Evolutionary conservation across 1,284 basidiomycete species (phyloP), one percentile per base, ranked within the genome.

Genomic region (Cystobasidium sp.): DNA sequence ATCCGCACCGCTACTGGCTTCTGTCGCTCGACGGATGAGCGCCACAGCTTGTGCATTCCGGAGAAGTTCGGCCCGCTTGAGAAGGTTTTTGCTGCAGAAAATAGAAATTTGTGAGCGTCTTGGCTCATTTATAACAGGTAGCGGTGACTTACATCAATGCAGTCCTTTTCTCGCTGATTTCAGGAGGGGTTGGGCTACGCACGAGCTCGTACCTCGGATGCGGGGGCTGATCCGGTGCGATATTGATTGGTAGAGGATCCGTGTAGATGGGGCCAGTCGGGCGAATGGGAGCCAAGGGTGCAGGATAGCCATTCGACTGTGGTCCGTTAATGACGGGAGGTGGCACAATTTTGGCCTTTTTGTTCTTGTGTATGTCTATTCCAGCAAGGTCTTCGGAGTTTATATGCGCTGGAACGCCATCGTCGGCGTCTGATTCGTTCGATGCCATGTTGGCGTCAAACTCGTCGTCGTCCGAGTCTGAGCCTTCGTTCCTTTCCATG

Each of bases 111-210:
- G 12, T 14, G 3, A 20, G 12, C 14, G 16, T 56, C 6, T 31
- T 14, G 18, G 2, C 14, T 22, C 12, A 56, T n/a, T 56, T 18
- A 64, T 3, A 14, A 16, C 46, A 24, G 1, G 14, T 37, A 47
- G 6, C 16, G 18, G n/a, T 6, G 5, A 16, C 62, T 47, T 18
- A 65, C 62, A 66, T n/a, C 9, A 66, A 16, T 12, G 51, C 47
- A 16, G 39, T 51, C 16, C 64, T 51, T 41, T 18, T 66, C 20
- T 53, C 64, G 14, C 20, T 8, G 20, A 66, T 66, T 6, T 66
- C 64, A 39, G 64, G 64, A 37, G 64, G 64, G 18, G 64, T 66
- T 5, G 64, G 64, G 22, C 64, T 66, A 10, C 64, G 47, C 7
- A 31, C 64, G 6, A 66, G 5, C 14, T 66, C 49, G 39, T 52